These are phyloP conservation scores for Tolypocladium cylindrosporum DNA, from an alignment of 2,329 filamentous ascomycete genomes.

Conservation along the genomic window DNA sequence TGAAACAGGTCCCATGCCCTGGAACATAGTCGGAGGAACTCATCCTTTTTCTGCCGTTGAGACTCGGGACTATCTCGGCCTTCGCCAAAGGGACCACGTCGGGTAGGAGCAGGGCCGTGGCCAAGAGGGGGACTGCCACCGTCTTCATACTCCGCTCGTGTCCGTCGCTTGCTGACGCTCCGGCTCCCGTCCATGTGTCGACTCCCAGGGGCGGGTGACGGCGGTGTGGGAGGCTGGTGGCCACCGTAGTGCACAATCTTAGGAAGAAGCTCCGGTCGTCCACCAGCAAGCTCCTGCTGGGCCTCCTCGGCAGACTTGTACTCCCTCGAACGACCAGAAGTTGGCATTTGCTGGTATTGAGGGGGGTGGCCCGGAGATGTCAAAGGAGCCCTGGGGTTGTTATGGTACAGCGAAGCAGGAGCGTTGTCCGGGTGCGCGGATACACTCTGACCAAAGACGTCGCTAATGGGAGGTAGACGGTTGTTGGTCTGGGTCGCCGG, in stretches of 20 bases:
- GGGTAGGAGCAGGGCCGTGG: conserved; percentile 52
- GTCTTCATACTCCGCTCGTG: conserved; percentile 87
- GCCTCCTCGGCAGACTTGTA: conserved; percentile 95
- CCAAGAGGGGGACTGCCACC: conserved; percentile 79
- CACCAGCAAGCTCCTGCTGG: conserved; percentile 79
- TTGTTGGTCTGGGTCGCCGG: conserved; percentile 85
- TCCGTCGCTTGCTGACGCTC: conserved; percentile 61
- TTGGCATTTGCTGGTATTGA: conserved; percentile 36
- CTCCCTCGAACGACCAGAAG: conserved; percentile 62
- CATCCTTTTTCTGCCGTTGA: conserved; percentile 78
- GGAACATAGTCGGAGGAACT: conserved; percentile 79
- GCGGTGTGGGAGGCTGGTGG: conserved; percentile 86
- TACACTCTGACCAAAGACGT: conserved; percentile 82
- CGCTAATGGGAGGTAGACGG: conserved; percentile 83
- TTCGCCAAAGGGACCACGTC: conserved; percentile 66
- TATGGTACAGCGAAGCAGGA: conserved; percentile 41
- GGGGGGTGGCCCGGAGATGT: conserved; percentile 69
- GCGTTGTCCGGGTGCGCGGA: conserved; percentile 48
- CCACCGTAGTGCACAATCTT: conserved; percentile 93
- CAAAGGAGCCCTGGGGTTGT: conserved; percentile 56
- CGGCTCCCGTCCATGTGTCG: conserved; percentile 38
- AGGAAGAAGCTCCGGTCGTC: conserved; percentile 84
- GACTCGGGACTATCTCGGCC: conserved; percentile 77
- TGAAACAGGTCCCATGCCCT: conserved; percentile 96
- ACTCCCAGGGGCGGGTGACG: conserved; percentile 58